Base-by-base conservation (phyloP, 1,284 basidiomycete genomes). In the Pseudozyma thailandica region DNA sequence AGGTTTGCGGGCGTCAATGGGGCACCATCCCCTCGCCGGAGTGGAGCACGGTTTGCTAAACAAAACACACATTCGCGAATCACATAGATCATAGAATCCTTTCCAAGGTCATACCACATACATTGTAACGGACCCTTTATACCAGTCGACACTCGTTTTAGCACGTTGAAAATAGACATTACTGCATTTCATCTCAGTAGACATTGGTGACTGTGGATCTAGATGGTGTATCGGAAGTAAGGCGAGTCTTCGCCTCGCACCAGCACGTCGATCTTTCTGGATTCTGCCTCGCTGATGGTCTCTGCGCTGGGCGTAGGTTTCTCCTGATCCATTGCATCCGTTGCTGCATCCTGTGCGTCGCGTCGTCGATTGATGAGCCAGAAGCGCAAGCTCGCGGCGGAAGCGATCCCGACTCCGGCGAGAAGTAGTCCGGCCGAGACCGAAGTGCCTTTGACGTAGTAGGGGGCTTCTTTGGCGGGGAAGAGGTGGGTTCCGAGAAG, bases 401-500 rank as follows among this genome's bases (percentile, higher is more conserved):
- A 55, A 15, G 66, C 48, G 8, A 78, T 51, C 12, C 69, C 6
- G n/a, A 59, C 50, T 21, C 74, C 75, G 18, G 57, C 37, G 26
- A 76, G 25, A 28, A 78, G 43, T n/a, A 78, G 28, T 3, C 43
- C 75, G 1, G 64, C 63, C 20, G 63, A 72, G n/a, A 63, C 62
- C 18, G 57, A 59, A 7, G 75, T 76, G 8, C 75, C 77, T 25
- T 62, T 66, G 38, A 60, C 57, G 44, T 79, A 79, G 50, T 74
- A 74, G 20, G 77, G 77, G 28, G 31, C 37, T 35, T 78, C 74
- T 0, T 25, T 37, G 10, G 58, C 64, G 8, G 77, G 77, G 44
- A 76, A 79, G 5, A 79, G 59, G 28, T 64, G 51, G n/a, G 74
- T 78, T 30, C 77, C 77, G 4, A 79, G 43, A 44, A 79, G 33